Evolutionary conservation across 2,329 filamentous ascomycete species (phyloP).

Genomic region (Catunica adiposa): DNA sequence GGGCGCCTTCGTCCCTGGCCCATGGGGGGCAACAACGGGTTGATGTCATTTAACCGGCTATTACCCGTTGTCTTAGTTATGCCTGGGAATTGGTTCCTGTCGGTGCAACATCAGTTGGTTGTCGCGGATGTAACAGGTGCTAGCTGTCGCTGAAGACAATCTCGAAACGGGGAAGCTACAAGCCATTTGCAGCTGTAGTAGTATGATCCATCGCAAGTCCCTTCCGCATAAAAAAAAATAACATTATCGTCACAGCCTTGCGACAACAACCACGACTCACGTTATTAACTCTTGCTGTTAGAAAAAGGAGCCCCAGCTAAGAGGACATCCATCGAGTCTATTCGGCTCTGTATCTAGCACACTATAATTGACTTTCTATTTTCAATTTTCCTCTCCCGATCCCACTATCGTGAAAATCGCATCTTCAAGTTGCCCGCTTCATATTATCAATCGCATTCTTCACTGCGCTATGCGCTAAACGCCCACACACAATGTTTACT

Average conservation of each 20-base stretch:
- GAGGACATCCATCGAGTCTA: neutral
- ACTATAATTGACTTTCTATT: neutral
- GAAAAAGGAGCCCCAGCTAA: neutral
- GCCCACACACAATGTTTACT: conserved; percentile 59
- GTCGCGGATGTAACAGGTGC: neutral
- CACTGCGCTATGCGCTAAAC: conserved; percentile 1
- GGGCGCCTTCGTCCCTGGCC: neutral
- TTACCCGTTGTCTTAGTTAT: neutral
- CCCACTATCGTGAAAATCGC: neutral
- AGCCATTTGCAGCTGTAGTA: no score
- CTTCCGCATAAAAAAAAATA: neutral
- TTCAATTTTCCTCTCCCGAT: neutral
- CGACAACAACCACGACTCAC: neutral
- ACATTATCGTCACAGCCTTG: neutral
- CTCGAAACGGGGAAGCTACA: neutral
- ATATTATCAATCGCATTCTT: neutral
- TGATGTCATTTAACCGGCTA: no score
- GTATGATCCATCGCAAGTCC: neutral
- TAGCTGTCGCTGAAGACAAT: no score
- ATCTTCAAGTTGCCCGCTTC: neutral
- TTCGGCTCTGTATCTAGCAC: neutral
- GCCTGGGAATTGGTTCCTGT: neutral
- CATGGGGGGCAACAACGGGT: no score
- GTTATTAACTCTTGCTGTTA: neutral
- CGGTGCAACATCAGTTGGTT: neutral